Conservation (phyloP, 2,329 filamentous ascomycete genomes). For the Ophiosphaerella herpotricha region DNA sequence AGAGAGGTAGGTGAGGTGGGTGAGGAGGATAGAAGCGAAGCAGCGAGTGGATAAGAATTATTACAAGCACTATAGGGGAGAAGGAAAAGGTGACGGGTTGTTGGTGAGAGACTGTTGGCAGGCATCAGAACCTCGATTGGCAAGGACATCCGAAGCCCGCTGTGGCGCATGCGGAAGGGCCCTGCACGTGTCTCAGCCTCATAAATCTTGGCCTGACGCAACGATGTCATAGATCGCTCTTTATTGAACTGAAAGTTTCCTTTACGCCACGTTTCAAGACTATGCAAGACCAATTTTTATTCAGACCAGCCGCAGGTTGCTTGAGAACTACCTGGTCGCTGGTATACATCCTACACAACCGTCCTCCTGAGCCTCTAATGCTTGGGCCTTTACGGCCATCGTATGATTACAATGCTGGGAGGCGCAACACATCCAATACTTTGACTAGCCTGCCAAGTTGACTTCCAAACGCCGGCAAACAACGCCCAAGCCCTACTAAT, state of each 20-base stretch:
- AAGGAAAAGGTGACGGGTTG: slow-evolving; percentile 6
- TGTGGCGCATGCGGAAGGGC: slow-evolving; percentile 5
- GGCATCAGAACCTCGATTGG: slow-evolving; percentile 5
- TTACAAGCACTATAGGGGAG: slow-evolving; percentile 4
- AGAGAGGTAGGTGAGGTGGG: background rate
- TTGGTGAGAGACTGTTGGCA: slow-evolving; percentile 3
- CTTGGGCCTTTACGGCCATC: background rate
- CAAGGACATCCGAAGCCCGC: slow-evolving; percentile 10
- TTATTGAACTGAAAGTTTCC: background rate
- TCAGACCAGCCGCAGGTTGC: background rate
- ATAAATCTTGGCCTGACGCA: slow-evolving; percentile 6
- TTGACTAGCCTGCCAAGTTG: background rate
- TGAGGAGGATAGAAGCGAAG: slow-evolving; percentile 6
- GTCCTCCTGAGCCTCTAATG: background rate
- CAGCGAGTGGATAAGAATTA: slow-evolving; percentile 15
- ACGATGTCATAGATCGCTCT: background rate
- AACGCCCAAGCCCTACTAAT: slow-evolving; percentile 7
- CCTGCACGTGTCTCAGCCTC: slow-evolving; percentile 12
- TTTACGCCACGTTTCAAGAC: too few species aligned
- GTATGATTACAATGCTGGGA: background rate
- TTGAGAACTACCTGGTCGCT: background rate
- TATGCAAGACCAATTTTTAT: background rate
- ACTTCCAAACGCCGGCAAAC: slow-evolving; percentile 6
- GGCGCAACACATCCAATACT: background rate
- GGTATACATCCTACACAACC: background rate